Percentiles rank a stretch among this genome's conserved stretches.
phyloP scores from a whole-genome alignment of 768 basidiomycete species.

The Filobasidium floriforme region DNA sequence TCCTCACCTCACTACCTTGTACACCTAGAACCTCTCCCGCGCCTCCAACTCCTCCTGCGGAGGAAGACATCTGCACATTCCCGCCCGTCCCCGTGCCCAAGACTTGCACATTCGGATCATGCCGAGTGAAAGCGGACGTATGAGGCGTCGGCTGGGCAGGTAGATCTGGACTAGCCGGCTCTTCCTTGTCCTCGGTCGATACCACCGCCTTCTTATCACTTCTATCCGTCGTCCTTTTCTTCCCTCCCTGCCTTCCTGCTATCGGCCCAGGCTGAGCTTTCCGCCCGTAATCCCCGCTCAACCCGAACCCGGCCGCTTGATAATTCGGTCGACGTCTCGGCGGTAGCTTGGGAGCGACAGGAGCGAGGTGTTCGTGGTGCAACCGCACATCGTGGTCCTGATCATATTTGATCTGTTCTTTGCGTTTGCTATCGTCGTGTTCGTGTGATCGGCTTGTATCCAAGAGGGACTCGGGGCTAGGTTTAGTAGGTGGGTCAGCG shows the following conservation, averaged over 20 bases:
- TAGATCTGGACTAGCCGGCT: background rate
- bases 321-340: constrained; percentile 31
- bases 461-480: too few relatives aligned
- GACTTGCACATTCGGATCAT: background rate
- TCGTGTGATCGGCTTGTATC: too few relatives aligned
- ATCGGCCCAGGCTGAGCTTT: constrained; percentile 17
- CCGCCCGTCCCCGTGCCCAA: constrained; percentile 25
- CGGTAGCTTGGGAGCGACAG: constrained; percentile 24
- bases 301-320: constrained; percentile 34
- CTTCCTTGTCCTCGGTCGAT: constrained; percentile 19
- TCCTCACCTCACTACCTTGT: constrained; percentile 3
- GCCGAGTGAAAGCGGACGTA: too few relatives aligned
- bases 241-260: background rate
- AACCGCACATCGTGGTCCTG: too few relatives aligned
- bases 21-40: background rate
- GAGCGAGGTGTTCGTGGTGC: background rate
- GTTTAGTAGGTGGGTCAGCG: too few relatives aligned
- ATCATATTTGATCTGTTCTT: too few relatives aligned
- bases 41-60: background rate
- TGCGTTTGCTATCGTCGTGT: too few relatives aligned
- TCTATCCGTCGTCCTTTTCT: too few relatives aligned
- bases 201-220: constrained; percentile 9
- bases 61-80: constrained; percentile 11
- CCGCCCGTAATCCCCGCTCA: constrained; percentile 13
- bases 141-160: background rate